These are phyloP conservation scores for Caloboletus firmus DNA, from an alignment of 1,284 basidiomycete species.

Conservation along the genomic window DNA sequence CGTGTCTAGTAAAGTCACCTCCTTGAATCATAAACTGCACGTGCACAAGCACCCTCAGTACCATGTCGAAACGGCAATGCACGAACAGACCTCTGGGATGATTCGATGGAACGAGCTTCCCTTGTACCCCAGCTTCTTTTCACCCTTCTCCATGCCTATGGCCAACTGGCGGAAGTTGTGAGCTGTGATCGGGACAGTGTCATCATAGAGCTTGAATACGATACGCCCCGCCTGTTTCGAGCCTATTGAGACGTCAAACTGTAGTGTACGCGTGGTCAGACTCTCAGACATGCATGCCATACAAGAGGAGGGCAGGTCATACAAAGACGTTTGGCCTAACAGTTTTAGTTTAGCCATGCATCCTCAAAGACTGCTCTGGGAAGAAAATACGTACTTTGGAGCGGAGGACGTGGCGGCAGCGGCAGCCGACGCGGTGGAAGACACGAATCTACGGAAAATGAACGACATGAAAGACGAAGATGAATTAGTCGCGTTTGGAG, in stretches of 20 bases:
- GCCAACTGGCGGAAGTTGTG: constrained; percentile 81
- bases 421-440: constrained; percentile 26
- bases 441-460: constrained; percentile 31
- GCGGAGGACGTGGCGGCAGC: constrained; percentile 22
- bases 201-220: constrained; percentile 70
- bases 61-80: neutral
- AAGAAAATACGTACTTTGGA: constrained; percentile 26
- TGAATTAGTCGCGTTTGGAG: constrained; percentile 12
- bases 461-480: constrained; percentile 27
- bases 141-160: constrained; percentile 56
- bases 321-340: constrained; percentile 53
- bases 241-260: constrained; percentile 85
- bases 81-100: constrained; percentile 54
- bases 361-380: neutral
- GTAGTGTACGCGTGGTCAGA: neutral
- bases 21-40: constrained; percentile 83
- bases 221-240: constrained; percentile 71
- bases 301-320: constrained; percentile 21
- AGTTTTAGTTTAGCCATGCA: constrained; percentile 15
- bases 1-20: constrained; percentile 69
- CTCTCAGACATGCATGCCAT: neutral
- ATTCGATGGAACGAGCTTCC: constrained; percentile 83
- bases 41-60: neutral
- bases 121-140: constrained; percentile 63
- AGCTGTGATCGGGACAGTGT: constrained; percentile 70